phyloP scores from a whole-genome alignment of 331 rosid species.

The Quercus lobata region DNA sequence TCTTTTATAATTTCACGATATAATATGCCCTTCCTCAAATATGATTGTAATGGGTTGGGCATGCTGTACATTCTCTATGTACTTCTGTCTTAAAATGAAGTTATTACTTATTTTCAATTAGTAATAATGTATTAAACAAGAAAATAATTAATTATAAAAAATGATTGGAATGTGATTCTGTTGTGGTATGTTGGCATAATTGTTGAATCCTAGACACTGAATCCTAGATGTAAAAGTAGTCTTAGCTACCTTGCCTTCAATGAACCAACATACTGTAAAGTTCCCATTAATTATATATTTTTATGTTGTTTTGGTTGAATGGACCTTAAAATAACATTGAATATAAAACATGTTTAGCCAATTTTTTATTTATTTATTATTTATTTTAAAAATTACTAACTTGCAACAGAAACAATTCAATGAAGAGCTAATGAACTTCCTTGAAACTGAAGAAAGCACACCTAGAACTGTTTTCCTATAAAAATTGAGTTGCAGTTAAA shows the following conservation, averaged over 20 bases:
- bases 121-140: no score
- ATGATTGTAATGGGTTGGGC: no score
- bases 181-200: neutral
- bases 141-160: no score
- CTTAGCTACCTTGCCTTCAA: neutral
- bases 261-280: no score
- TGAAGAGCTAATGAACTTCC: neutral
- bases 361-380: neutral
- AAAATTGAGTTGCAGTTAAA: neutral
- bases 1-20: no score
- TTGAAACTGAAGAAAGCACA: neutral
- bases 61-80: no score
- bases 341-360: neutral
- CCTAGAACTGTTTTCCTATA: neutral
- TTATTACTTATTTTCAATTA: no score
- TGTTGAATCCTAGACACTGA: neutral
- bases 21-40: no score
- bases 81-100: no score
- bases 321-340: neutral
- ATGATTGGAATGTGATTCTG: neutral
- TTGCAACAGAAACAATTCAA: neutral
- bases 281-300: no score
- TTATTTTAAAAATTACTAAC: neutral
- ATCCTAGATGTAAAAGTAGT: neutral
- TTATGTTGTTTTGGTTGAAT: no score